phyloP scores from a whole-genome alignment of 139 green algal species.

The Coelastrella sp. region DNA sequence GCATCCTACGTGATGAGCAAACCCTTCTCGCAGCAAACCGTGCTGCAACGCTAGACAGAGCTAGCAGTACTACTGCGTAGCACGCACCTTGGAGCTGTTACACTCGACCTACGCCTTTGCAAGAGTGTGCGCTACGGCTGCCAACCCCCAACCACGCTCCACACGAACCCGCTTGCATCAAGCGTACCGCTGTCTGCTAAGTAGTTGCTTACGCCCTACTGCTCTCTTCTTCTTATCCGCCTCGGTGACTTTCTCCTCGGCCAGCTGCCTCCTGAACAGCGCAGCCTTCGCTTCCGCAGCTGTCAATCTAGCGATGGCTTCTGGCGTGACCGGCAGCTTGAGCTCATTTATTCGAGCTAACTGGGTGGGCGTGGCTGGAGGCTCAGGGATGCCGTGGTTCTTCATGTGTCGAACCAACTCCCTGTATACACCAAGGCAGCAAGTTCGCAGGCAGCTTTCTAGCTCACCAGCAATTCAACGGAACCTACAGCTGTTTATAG shows the following conservation, averaged over 20 bases:
- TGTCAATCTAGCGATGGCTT: neutral
- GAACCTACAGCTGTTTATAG: neutral
- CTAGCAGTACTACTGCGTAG: too few species aligned
- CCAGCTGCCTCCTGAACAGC: slow-evolving; percentile 36
- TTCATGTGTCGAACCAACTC: slow-evolving; percentile 32
- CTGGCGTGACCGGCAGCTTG: neutral
- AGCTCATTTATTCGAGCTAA: slow-evolving; percentile 33
- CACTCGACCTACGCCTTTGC: too few species aligned
- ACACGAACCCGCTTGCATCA: too few species aligned
- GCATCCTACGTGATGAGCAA: too few species aligned
- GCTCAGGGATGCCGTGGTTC: slow-evolving; percentile 18
- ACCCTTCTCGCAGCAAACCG: too few species aligned
- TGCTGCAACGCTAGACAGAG: too few species aligned
- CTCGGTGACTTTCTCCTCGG: neutral
- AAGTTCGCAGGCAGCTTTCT: neutral
- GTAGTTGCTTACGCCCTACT: too few species aligned
- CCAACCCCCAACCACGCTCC: too few species aligned
- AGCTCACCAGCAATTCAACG: neutral
- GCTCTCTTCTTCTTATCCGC: neutral
- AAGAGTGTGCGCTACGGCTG: too few species aligned
- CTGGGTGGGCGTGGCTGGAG: slow-evolving; percentile 15
- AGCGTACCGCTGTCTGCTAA: too few species aligned
- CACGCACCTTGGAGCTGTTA: too few species aligned
- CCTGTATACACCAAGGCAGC: neutral
- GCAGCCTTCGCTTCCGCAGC: slow-evolving; percentile 29